A percentile compares a stretch with the other conserved stretches of the same genome.
These are phyloP conservation scores for Durotheca rogersii DNA, from an alignment of 495 filamentous ascomycete genomes.

Conservation along the genomic window DNA sequence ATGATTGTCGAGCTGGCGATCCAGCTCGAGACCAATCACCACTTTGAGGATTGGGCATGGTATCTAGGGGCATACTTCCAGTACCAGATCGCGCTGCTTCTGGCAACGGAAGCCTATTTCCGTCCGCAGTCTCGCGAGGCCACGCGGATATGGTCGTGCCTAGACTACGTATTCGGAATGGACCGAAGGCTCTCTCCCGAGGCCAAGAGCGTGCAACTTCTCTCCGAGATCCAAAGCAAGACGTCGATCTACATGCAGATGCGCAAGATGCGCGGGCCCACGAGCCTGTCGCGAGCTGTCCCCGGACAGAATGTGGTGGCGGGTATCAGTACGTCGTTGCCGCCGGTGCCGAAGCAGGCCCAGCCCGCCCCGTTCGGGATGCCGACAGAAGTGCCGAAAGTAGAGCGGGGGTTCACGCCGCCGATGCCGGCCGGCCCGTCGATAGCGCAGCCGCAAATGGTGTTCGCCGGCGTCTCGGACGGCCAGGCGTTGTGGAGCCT, in stretches of 20 bases:
- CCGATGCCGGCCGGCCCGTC: slow-evolving; percentile 16
- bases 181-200: slow-evolving; percentile 47
- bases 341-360: slow-evolving; percentile 1
- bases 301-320: slow-evolving; percentile 43
- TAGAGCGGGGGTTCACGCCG: slow-evolving; percentile 23
- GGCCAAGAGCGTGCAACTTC: slow-evolving; percentile 41
- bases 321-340: slow-evolving; percentile 31
- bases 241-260: slow-evolving; percentile 44
- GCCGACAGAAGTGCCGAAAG: slow-evolving; percentile 7
- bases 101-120: slow-evolving; percentile 57
- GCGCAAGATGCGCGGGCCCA: slow-evolving; percentile 51
- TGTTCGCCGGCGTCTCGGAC: slow-evolving; percentile 48
- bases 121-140: slow-evolving; percentile 57
- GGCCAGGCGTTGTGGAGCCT: slow-evolving; percentile 48
- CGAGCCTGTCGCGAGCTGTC: slow-evolving; percentile 36
- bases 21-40: slow-evolving; percentile 55
- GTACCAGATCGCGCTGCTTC: slow-evolving; percentile 55
- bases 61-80: slow-evolving; percentile 58
- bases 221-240: slow-evolving; percentile 44
- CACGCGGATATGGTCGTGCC: slow-evolving; percentile 64
- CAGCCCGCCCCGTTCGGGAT: slow-evolving; percentile 4
- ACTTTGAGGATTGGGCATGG: slow-evolving; percentile 56
- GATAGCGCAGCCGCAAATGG: slow-evolving; percentile 37
- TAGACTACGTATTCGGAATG: slow-evolving; percentile 71
- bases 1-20: slow-evolving; percentile 61